Base-by-base conservation (phyloP, 768 basidiomycete genomes). In the Leccinum variicolor region DNA sequence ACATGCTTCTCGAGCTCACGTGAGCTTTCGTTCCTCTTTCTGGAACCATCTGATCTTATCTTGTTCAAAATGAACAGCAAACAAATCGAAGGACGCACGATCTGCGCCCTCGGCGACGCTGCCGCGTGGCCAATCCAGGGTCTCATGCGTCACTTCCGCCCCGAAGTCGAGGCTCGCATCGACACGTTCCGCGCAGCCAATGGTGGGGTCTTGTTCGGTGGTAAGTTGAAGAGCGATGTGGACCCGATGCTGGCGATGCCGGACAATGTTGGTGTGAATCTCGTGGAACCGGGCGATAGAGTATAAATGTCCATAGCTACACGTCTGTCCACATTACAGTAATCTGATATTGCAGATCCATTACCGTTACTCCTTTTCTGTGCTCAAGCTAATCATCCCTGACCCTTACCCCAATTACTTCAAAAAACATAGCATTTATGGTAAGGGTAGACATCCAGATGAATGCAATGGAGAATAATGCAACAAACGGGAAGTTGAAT, bases 51-150 rank as follows among this genome's bases (percentile, higher is more conserved):
- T 49, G 52, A 21, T 41, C 43, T 34, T 11, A 64, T 45, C 25
- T 36, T 55, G 48, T 58, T 45, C 64, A 25, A 43, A 43, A 43
- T 19, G 19, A 19, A 43, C 67, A 93, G 92, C 2, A 97, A 96
- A 84, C 94, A 97, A 85, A 81, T 98, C 21, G 94, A 96, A 74
- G 94, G 94, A 13, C 90, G 93, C 60, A 98, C 95, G 14, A 98
- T 98, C 65, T 98, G 96, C 62, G 96, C 96, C 9, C 81, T 97
- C 28, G 96, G 96, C 10, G 96, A 98, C 60, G 96, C 96, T 10
- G 95, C 96, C 17, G 96, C 96, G 5, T 98, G 96, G 96, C 96
- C 95, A 7, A 95, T 98, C 60, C 96, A 98, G 71, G 96, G 94
- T 52, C 84, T 98, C 59, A 94, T 98, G 90, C 87, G 92, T 57